phyloP scores from a whole-genome alignment of 1,284 basidiomycete genomes.

The Ustilago bromivora region DNA sequence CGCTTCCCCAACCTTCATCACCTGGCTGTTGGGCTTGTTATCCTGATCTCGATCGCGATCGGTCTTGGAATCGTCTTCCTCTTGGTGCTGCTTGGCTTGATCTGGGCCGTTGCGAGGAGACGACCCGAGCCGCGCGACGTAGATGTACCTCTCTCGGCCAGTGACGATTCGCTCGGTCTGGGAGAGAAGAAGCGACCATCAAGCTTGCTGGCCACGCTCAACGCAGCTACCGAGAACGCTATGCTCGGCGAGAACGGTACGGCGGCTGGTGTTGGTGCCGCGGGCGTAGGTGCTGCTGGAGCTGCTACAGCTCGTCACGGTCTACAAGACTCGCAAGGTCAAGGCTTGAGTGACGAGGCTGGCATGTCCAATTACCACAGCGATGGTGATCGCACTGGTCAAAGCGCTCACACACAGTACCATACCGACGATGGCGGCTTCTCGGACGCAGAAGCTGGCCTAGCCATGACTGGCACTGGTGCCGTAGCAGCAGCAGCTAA shows the following conservation, averaged over 20 bases:
- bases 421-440: conserved; percentile 68
- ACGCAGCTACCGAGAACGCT: conserved; percentile 79
- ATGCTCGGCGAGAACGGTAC: conserved; percentile 84
- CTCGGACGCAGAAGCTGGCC: conserved; percentile 34
- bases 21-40: conserved; percentile 88
- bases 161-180: conserved; percentile 55
- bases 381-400: conserved; percentile 49
- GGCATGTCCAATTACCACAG: conserved; percentile 70
- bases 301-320: conserved; percentile 49
- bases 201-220: conserved; percentile 64
- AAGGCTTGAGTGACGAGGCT: conserved; percentile 53
- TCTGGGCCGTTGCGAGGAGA: conserved; percentile 87
- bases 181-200: conserved; percentile 61
- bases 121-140: conserved; percentile 44
- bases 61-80: conserved; percentile 94
- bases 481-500: conserved; percentile 74
- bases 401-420: conserved; percentile 45
- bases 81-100: conserved; percentile 84
- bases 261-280: conserved; percentile 74
- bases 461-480: conserved; percentile 16
- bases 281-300: conserved; percentile 23
- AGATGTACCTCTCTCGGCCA: conserved; percentile 49
- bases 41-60: conserved; percentile 96
- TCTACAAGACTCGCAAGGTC: conserved; percentile 72
- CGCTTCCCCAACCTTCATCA: conserved; percentile 62